These are phyloP conservation scores for Ophiostoma novo-ulmi DNA, from an alignment of 2,329 filamentous ascomycete genomes.

Conservation along the genomic window DNA sequence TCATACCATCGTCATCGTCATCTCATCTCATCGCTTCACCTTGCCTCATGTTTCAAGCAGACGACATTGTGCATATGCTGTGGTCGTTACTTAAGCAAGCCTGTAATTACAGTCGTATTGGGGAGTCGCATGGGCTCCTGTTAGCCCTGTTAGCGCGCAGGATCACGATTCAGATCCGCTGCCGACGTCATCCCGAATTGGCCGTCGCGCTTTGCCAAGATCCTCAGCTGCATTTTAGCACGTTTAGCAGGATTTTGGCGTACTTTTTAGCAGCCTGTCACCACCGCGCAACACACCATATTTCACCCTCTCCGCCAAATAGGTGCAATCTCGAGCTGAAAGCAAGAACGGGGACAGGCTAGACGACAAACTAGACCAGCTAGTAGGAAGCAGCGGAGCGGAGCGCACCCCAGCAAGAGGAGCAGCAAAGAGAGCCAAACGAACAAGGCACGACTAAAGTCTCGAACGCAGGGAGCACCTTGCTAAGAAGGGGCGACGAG, in stretches of 20 bases:
- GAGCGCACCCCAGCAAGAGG: slow-evolving; percentile 3
- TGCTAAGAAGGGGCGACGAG: slow-evolving; percentile 1
- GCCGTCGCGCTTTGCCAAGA: slow-evolving; percentile 21
- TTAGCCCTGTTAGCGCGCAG: background rate
- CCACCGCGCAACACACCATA: background rate
- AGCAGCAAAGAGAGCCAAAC: background rate
- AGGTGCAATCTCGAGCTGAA: slow-evolving; percentile 1
- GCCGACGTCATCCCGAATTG: slow-evolving; percentile 25
- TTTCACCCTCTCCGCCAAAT: background rate
- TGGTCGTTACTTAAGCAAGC: background rate
- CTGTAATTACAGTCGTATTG: background rate
- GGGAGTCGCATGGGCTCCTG: background rate
- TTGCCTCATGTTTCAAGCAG: background rate
- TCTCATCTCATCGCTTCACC: background rate
- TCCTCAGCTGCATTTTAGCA: background rate
- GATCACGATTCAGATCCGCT: slow-evolving; percentile 18
- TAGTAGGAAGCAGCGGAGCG: slow-evolving; percentile 9
- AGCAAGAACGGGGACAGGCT: background rate
- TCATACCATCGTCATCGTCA: background rate
- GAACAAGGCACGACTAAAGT: background rate
- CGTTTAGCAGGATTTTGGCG: slow-evolving; percentile 3
- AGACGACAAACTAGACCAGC: background rate
- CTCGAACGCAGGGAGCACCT: background rate
- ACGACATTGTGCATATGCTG: background rate
- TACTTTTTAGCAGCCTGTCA: background rate